Evolutionary conservation across 257 asterid genomes (phyloP).

Genomic region (Phtheirospermum japonicum): DNA sequence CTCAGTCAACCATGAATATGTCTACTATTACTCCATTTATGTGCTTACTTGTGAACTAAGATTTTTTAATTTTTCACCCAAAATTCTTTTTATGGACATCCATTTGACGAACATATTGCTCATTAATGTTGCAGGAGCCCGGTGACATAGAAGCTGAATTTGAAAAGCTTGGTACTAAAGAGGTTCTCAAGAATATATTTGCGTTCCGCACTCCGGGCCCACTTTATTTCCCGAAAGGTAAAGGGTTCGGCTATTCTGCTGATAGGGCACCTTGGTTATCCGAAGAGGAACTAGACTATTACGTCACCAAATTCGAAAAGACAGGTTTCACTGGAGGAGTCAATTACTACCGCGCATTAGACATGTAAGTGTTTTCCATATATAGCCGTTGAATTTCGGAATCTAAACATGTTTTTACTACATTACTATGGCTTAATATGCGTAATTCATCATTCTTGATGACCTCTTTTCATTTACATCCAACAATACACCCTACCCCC

Average conservation of each 20-base stretch:
- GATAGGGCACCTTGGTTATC: constrained; percentile 58
- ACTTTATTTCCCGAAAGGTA: constrained; percentile 52
- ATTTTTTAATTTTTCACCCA: too few relatives aligned
- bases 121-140: constrained; percentile 49
- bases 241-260: constrained; percentile 40
- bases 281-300: constrained; percentile 65
- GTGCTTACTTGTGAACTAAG: too few relatives aligned
- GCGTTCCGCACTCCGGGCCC: constrained; percentile 50
- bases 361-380: constrained; percentile 36
- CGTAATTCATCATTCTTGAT: too few relatives aligned
- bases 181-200: constrained; percentile 46
- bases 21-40: too few relatives aligned
- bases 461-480: too few relatives aligned
- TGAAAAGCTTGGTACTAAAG: constrained; percentile 45
- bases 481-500: too few relatives aligned
- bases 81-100: neutral
- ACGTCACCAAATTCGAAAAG: constrained; percentile 42
- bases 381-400: neutral
- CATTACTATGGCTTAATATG: too few relatives aligned
- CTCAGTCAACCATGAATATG: too few relatives aligned
- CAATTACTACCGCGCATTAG: constrained; percentile 67
- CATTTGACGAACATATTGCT: neutral
- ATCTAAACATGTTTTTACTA: neutral
- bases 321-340: constrained; percentile 80
- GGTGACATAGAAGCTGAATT: constrained; percentile 78